These are phyloP conservation scores for Calonectria hawksworthii DNA, from an alignment of 2,329 filamentous ascomycete species.

Conservation along the genomic window DNA sequence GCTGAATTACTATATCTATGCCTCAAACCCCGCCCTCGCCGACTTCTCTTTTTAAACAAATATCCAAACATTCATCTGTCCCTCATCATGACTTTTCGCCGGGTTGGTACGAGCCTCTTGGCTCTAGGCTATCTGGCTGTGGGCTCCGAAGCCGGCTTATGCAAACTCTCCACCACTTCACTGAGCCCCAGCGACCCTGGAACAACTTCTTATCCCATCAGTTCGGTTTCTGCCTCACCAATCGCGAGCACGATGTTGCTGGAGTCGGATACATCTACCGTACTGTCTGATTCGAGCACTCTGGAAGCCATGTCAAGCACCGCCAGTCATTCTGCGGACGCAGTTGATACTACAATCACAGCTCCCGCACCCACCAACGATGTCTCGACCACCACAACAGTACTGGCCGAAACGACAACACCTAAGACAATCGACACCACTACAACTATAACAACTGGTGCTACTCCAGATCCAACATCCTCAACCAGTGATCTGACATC, in stretches of 20 bases:
- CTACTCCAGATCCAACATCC: neutral
- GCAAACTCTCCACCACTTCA: neutral
- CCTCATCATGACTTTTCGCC: neutral
- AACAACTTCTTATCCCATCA: neutral
- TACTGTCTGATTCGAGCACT: neutral
- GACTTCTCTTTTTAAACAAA: neutral
- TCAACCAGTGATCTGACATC: neutral
- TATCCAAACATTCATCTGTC: neutral
- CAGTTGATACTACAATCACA: neutral
- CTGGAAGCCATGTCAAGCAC: neutral
- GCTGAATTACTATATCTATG: neutral
- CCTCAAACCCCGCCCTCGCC: neutral
- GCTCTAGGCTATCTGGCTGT: neutral
- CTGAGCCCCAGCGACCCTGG: neutral
- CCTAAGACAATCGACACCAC: too few species aligned
- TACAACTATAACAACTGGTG: too few species aligned
- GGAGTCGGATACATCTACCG: too few species aligned
- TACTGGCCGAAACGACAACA: too few species aligned
- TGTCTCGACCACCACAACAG: too few species aligned
- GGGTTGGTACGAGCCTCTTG: neutral
- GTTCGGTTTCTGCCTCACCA: neutral
- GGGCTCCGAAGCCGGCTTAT: neutral
- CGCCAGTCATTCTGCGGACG: neutral
- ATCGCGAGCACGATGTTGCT: neutral
- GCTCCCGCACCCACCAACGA: neutral